These are phyloP conservation scores for Backusella macrospora DNA, from an alignment of 192 early-diverging fungal species.

Conservation along the genomic window DNA sequence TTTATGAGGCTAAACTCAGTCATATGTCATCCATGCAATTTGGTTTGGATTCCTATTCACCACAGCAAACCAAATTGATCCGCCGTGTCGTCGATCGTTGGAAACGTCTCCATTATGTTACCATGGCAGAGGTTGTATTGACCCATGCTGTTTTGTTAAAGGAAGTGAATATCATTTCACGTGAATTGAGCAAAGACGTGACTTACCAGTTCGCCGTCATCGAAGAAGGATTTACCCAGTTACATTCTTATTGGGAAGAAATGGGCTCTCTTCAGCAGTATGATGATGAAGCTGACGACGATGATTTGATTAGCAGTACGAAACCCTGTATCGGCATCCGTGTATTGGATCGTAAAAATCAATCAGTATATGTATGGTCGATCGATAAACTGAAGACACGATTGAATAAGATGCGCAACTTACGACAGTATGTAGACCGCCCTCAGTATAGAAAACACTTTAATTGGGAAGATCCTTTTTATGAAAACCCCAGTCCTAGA, in stretches of 20 bases:
- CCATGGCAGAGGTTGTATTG: conserved; percentile 67
- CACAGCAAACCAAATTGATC: conserved; percentile 42
- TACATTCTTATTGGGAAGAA: conserved; percentile 52
- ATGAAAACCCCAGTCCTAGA: conserved; percentile 54
- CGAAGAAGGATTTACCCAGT: conserved; percentile 56
- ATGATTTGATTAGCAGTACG: conserved; percentile 34
- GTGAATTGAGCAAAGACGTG: conserved; percentile 78
- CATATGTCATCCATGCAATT: conserved; percentile 41
- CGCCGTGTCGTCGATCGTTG: conserved; percentile 47
- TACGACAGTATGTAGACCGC: conserved; percentile 57
- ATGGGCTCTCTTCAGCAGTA: conserved; percentile 46
- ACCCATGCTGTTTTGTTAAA: conserved; percentile 74
- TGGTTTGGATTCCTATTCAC: conserved; percentile 6
- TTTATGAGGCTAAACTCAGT: conserved; percentile 56
- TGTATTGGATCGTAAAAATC: conserved; percentile 57
- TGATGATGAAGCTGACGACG: conserved; percentile 43
- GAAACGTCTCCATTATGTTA: conserved; percentile 57
- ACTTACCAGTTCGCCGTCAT: conserved; percentile 83
- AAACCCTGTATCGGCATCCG: conserved; percentile 56
- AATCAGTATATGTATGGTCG: conserved; percentile 50
- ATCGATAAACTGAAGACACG: conserved; percentile 37
- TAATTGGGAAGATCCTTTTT: conserved; percentile 62
- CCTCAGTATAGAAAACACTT: conserved; percentile 60
- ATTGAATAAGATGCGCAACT: conserved; percentile 42
- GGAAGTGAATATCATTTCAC: conserved; percentile 87